phyloP scores from a whole-genome alignment of 140 eudicot species.

The Erigeron philadelphicus region DNA sequence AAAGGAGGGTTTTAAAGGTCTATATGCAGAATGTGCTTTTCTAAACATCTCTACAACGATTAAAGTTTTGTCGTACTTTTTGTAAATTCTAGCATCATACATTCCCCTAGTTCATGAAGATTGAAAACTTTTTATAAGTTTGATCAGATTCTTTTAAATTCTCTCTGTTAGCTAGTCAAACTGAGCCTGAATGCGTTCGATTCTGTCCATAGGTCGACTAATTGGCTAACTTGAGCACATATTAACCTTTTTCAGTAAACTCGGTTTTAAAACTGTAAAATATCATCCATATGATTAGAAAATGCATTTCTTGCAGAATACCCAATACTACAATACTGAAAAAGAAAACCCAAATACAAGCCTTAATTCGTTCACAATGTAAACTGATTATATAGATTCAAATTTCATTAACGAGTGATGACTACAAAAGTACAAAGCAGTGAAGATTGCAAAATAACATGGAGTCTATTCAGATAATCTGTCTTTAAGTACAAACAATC shows the following conservation, averaged over 20 bases:
- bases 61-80: neutral
- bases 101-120: neutral
- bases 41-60: neutral
- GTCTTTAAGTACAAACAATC: constrained; percentile 15
- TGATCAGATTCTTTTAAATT: neutral
- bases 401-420: neutral
- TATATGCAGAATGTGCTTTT: constrained; percentile 72
- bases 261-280: no score
- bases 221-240: no score
- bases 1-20: constrained; percentile 91
- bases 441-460: neutral
- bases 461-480: constrained; percentile 13
- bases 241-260: no score
- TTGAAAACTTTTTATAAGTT: neutral
- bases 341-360: neutral
- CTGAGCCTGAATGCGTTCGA: no score
- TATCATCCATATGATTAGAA: no score
- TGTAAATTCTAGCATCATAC: neutral
- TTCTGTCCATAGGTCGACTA: no score
- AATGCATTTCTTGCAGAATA: neutral
- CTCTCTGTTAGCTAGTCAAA: no score
- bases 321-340: neutral
- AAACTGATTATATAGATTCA: neutral
- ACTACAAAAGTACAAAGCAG: constrained; percentile 5
- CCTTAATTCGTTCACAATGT: neutral